A percentile compares a stretch with the other conserved stretches of the same genome.
Evolutionary conservation across 2,329 filamentous ascomycete genomes (phyloP).

Genomic region (Zymoseptoria crescenta): DNA sequence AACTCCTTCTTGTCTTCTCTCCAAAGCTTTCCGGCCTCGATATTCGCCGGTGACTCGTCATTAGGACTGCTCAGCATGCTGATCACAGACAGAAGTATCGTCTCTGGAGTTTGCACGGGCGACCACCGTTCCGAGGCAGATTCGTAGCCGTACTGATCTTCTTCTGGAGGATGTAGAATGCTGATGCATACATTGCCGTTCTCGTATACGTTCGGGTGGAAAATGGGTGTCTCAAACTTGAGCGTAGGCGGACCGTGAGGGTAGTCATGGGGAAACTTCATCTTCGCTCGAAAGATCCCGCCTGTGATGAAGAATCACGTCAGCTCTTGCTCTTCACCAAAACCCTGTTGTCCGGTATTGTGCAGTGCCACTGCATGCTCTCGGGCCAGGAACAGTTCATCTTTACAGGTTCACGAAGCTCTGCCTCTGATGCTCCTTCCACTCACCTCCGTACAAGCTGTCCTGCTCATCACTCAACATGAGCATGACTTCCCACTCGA

Average conservation of each 20-base stretch:
- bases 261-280: constrained; percentile 78
- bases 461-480: constrained; percentile 79
- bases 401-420: not conserved
- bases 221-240: constrained; percentile 78
- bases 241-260: constrained; percentile 82
- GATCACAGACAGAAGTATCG: constrained; percentile 85
- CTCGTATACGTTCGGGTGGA: constrained; percentile 89
- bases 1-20: constrained; percentile 75
- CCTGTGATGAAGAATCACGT: constrained; percentile 44
- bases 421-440: not conserved
- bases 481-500: constrained; percentile 98
- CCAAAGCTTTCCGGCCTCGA: constrained; percentile 84
- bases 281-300: constrained; percentile 80
- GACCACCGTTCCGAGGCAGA: constrained; percentile 83
- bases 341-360: not conserved
- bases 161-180: constrained; percentile 89
- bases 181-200: constrained; percentile 90
- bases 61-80: constrained; percentile 89
- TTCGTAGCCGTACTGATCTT: constrained; percentile 93
- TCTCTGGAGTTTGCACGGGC: constrained; percentile 90
- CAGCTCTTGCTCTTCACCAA: not conserved
- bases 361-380: not conserved
- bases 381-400: not conserved
- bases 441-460: constrained; percentile 81
- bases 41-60: constrained; percentile 89